Evolutionary conservation across 1,139 yeast genomes (phyloP), one percentile per base, ranked within the genome.

Genomic region (Protomyces macrosporus): DNA sequence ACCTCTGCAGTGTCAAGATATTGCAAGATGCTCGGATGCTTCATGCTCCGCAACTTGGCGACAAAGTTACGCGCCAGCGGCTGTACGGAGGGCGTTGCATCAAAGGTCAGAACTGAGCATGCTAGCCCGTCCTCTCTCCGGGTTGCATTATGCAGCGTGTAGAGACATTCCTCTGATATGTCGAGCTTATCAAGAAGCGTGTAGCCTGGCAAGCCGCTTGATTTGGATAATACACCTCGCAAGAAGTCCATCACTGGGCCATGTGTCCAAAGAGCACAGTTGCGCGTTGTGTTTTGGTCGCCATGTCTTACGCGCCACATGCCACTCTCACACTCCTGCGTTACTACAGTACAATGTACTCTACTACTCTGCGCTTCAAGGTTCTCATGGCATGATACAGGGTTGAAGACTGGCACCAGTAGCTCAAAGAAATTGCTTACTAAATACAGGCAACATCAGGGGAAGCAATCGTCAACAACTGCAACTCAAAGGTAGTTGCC

Each of bases 11-110:
- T 83, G 68, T 91, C 97, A 10, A 88, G 70, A 14, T 85, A 82
- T 52, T 81, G 78, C 60, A 90, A 77, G 30, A 90, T 81, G 0
- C 96, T 95, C 0, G 98, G 98, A 36, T 88, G 79, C 67, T 86
- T 83, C 71, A 90, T 78, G 37, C 84, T 77, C 71, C 88, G 86
- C 68, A 87, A 78, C 71, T 85, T 87, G 63, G 79, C 82, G 64
- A 83, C 78, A 60, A 88, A 82, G 72, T 90, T 89, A 60, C 79
- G 76, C 0, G 93, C 93, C 63, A 87, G 73, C 9, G 77, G 75
- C 39, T 76, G 75, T 54, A 74, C 73, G 45, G 74, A 74, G 0
- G 76, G 68, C 36, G 77, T 78, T 34, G 81, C 78, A 68, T 84
- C 84, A 71, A 84, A 86, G 68, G 83, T 86, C 71, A 88, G 88